Evolutionary conservation across 1,139 yeast species (phyloP).

Genomic region (Eremothecium gossypii): DNA sequence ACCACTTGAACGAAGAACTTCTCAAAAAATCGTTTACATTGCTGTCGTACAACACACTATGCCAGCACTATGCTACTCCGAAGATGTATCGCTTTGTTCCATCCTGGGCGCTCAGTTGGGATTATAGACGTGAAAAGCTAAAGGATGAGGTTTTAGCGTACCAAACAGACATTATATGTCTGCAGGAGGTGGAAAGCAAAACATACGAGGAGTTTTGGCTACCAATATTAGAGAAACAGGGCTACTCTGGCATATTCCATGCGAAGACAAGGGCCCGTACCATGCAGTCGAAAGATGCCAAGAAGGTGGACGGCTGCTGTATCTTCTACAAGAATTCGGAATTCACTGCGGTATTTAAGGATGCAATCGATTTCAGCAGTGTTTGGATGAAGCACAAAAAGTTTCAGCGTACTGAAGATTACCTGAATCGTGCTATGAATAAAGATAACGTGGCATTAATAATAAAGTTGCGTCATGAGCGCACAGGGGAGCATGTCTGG

Average conservation of each 20-base stretch:
- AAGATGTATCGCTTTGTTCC: constrained; percentile 92
- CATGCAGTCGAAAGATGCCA: constrained; percentile 73
- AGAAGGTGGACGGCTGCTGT: constrained; percentile 96
- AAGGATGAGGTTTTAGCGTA: constrained; percentile 59
- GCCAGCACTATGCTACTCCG: constrained; percentile 92
- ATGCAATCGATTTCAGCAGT: constrained; percentile 75
- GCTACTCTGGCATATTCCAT: constrained; percentile 75
- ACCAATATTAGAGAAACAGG: constrained; percentile 60
- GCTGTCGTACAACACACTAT: constrained; percentile 80
- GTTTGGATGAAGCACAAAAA: constrained; percentile 83
- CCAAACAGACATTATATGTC: constrained; percentile 71
- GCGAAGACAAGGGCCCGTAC: constrained; percentile 90
- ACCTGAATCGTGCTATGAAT: constrained; percentile 91
- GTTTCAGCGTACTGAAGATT: constrained; percentile 87
- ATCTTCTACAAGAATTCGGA: constrained; percentile 66
- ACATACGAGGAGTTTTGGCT: constrained; percentile 82
- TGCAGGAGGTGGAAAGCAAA: constrained; percentile 91
- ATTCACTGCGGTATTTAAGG: constrained; percentile 63
- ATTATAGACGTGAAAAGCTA: constrained; percentile 71
- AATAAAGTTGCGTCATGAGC: constrained; percentile 64
- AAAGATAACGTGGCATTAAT: constrained; percentile 88
- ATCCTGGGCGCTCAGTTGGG: constrained; percentile 95
- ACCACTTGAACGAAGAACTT: constrained; percentile 23
- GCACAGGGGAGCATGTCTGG: constrained; percentile 62
- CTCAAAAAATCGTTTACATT: constrained; percentile 51